Evolutionary conservation across 192 early-diverging fungal species (phyloP), one percentile per base, ranked within the genome.

Genomic region (Coemansia sp.): DNA sequence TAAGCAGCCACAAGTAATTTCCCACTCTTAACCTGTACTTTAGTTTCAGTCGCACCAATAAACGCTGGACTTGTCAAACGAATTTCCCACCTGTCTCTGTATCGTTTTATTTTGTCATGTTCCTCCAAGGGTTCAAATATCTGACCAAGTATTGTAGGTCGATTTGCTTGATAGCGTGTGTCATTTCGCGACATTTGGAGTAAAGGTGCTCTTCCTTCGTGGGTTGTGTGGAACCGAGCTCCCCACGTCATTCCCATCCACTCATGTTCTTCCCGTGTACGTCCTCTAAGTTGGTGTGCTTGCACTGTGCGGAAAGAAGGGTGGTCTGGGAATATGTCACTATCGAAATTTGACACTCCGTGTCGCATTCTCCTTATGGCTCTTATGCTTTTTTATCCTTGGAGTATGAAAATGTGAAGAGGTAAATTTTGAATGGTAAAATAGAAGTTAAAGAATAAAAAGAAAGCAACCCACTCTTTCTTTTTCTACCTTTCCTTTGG

Each of bases 271-370:
- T 64, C 57, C 28, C 55, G 60, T 14, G 58, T 50, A 22, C 75
- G 69, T n/a, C 75, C 75, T 0, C 69, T 65, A 16, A 72, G 53
- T 9, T 69, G 68, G 26, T 56, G 44, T 5, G 69, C 65, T 27
- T 59, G 66, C 16, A 78, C 30, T 38, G 62, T 78, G 5, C 67
- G 75, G 66, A 78, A 78, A 18, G 62, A 65, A 8, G 75, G 62
- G 14, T 60, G 32, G 19, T 41, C 52, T 1, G 69, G 21, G 28
- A 64, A 78, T 38, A 78, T 69, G 53, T 78, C 69, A 25, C 62
- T 52, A 59, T 71, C 61, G 50, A 78, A 78, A 65, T 78, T 78
- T n/a, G 75, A 65, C n/a, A 68, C 58, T 12, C 66, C 54, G 5
- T 62, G 72, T 9, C 51, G 51, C 66, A 68, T 68, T 55, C 23